Conservation (phyloP, 2,329 filamentous ascomycete species). For the Venturia oleaginea region DNA sequence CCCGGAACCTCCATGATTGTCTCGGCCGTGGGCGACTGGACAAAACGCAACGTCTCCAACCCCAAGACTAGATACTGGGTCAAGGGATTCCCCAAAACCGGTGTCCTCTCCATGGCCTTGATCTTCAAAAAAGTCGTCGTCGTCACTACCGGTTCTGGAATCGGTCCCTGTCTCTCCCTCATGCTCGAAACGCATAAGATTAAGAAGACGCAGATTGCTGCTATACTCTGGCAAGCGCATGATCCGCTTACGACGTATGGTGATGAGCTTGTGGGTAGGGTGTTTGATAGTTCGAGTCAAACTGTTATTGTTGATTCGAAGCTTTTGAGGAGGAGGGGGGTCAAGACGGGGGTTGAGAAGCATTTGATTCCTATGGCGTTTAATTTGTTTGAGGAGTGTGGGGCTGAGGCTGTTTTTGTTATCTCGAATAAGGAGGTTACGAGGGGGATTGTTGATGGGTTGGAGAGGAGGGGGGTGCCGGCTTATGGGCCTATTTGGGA, state of each 20-base stretch:
- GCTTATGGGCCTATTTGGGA: slow-evolving; percentile 71
- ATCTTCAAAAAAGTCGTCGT: slow-evolving; percentile 26
- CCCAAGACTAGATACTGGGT: slow-evolving; percentile 23
- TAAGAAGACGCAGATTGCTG: slow-evolving; percentile 37
- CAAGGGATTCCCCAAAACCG: slow-evolving; percentile 23
- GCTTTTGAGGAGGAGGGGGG: slow-evolving; percentile 1
- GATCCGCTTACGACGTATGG: slow-evolving; percentile 56
- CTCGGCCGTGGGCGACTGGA: slow-evolving; percentile 30
- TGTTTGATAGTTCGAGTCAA: slow-evolving; percentile 49
- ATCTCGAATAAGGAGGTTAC: slow-evolving; percentile 63
- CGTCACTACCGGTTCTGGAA: slow-evolving; percentile 28
- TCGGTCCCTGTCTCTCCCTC: slow-evolving; percentile 36
- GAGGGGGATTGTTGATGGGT: slow-evolving; percentile 56
- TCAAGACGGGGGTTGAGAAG: slow-evolving; percentile 25
- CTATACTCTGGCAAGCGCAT: slow-evolving; percentile 62
- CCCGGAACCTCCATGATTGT: slow-evolving; percentile 24
- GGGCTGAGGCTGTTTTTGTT: slow-evolving; percentile 61
- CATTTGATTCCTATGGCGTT: slow-evolving; percentile 25
- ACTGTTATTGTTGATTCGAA: slow-evolving; percentile 62
- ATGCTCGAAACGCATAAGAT: slow-evolving; percentile 41
- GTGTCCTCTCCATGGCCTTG: slow-evolving; percentile 24
- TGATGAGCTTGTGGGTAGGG: slow-evolving; percentile 43
- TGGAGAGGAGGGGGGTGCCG: slow-evolving; percentile 56
- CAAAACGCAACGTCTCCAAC: slow-evolving; percentile 17
- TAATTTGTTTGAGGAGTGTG: slow-evolving; percentile 36